Evolutionary conservation across 1,139 yeast species (phyloP), one percentile per base, ranked within the genome.

Genomic region (Lodderomyces margitis): DNA sequence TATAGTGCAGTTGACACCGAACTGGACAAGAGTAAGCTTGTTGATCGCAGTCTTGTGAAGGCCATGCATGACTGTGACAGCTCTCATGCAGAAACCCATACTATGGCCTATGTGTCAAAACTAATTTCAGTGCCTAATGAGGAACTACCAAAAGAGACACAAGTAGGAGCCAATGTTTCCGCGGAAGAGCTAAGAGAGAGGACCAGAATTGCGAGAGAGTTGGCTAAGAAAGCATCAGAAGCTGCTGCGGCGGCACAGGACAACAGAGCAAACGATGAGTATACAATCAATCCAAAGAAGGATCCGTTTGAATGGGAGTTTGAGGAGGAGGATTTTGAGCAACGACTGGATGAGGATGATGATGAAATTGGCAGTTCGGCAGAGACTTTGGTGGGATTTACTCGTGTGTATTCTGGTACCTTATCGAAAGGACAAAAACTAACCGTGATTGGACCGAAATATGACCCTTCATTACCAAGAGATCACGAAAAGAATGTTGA

Each of bases 391-490:
- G 79, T 92, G 48, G 98, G 95, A 0, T 87, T 92, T 59, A 82
- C 96, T 0, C 78, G 99, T 55, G 76, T 94, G 0, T 94, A 83
- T 57, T 83, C 96, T 43, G 99, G 99, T 4, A 75, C 88, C 0
- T 63, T 94, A 38, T 66, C 72, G 21, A 76, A 78, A 30, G 97
- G 97, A 0, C 92, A 88, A 55, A 76, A 74, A 41, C 67, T 92
- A 8, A 72, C 82, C 1, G 81, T 91, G 2, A 65, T 91, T 21
- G 95, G 95, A 0, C 98, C 98, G 2, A 86, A 87, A 55, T 92
- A 82, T 60, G 85, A 87, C 56, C 94, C 97, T 0, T 60, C 75
- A 0, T 58, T 69, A 21, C 91, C 94, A 6, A 64, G 58, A n/a
- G 68, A 63, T 14, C 76, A 79, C 46, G 59, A 61, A 1, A 51